Percentiles rank a stretch among this genome's conserved stretches.
These are phyloP conservation scores for Cryptosporidium felis DNA, from an alignment of 169 alveolate genomes.

Conservation along the genomic window DNA sequence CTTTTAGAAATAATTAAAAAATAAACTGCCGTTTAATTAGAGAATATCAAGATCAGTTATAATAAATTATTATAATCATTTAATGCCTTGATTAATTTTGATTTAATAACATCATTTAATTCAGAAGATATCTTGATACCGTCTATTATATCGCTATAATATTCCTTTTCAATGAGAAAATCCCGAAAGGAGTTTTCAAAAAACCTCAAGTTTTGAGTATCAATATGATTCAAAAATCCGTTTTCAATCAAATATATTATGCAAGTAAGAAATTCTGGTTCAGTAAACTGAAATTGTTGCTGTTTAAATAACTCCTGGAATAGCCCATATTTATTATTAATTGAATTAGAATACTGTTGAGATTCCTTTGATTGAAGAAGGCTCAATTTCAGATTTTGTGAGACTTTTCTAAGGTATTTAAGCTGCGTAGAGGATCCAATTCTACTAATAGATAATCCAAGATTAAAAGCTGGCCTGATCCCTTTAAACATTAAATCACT, in stretches of 20 bases:
- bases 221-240: too few relatives aligned
- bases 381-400: slow-evolving; percentile 1
- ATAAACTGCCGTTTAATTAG: too few relatives aligned
- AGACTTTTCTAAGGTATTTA: slow-evolving; percentile 86
- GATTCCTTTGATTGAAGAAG: background rate
- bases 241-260: background rate
- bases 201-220: background rate
- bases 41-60: background rate
- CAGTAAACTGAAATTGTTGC: background rate
- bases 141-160: background rate
- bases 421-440: slow-evolving; percentile 97
- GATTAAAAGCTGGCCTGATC: slow-evolving; percentile 97
- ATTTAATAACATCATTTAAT: background rate
- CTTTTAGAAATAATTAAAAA: too few relatives aligned
- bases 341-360: background rate
- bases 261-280: background rate
- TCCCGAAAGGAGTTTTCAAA: background rate
- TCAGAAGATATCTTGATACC: background rate
- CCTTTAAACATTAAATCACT: slow-evolving; percentile 97
- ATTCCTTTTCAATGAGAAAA: background rate
- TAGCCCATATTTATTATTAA: background rate
- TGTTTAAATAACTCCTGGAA: slow-evolving; percentile 15
- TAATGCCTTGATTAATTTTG: background rate
- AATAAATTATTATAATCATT: background rate
- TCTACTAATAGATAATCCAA: slow-evolving; percentile 96